Base-by-base conservation (phyloP, 2,329 filamentous ascomycete genomes). In the Aspergillus sp. region DNA sequence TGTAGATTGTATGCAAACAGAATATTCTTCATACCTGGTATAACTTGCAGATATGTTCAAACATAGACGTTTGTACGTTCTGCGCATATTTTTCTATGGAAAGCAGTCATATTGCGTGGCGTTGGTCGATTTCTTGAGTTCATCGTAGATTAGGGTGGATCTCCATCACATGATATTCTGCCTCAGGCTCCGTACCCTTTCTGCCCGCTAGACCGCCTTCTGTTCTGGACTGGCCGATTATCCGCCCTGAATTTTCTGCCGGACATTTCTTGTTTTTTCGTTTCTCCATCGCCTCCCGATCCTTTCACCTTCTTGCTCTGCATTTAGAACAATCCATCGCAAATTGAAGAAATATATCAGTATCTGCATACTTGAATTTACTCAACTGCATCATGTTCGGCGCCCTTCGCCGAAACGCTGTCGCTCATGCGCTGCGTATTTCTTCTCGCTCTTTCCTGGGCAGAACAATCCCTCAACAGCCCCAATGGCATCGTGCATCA, bases 381-480 rank as follows among this genome's bases (percentile, higher is more conserved):
- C n/a, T 14, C 20, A n/a, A 34, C 41, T 40, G 32, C 54, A 68
- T 58, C 49, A 75, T 75, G 72, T 64, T 74, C 57, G 63, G 65
- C 61, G 66, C 66, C 59, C 59, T 74, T 63, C 72, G 71, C 62
- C 70, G 69, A 55, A 71, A 68, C 50, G 66, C 66, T 59, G 67
- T 71, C 49, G 62, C 60, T 52, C 70, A 70, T 50, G 71, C 65
- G 51, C 59, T 74, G 50, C 70, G 70, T 54, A 62, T 62, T 53
- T 69, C 67, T 50, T 58, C 59, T 50, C 67, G 64, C 34, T 54
- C 63, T n/a, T 47, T 66, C 45, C 63, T 62, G 43, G 55, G 57
- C 40, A 60, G 63, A 53, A 64, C 63, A 52, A 61, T 58, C 40
- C 59, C 67, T 29, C 64, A 66, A 49, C 56, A 64, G 23, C 50